Base-by-base conservation (phyloP, 169 alveolate species). In the Plasmodium gonderi region DNA sequence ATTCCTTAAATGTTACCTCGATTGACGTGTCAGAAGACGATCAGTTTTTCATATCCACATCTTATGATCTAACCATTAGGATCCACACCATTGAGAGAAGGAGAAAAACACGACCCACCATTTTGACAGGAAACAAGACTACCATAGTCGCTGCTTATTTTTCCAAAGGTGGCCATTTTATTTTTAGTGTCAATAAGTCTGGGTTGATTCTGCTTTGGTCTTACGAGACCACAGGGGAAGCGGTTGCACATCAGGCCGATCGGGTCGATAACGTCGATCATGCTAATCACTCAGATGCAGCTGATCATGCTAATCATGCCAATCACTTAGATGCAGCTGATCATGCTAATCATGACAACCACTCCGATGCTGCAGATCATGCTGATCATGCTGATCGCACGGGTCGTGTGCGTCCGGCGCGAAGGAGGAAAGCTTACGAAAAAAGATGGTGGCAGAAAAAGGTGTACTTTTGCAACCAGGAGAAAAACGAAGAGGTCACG, bases 131-230 rank as follows among this genome's bases (percentile, higher is more conserved):
- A 7, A 97, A 96, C 87, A 92, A 97, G 36, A 94, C 95, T 23
- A 94, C 98, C 31, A 97, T 97, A 0, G 94, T 92, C 42, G 96
- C 96, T 14, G 97, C 98, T 3, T 97, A 93, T 42, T 97, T 96
- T 75, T 90, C 98, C 20, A 91, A 90, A 42, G 95, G 94, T 29
- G 90, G 94, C 96, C 80, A 95, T 5, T 92, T 96, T 14, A 97
- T 97, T 74, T 97, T 93, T 75, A 93, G 97, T 26, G 95, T 97
- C 29, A 95, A 97, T 31, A 92, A 94, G 40, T 98, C 97, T 60
- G 98, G 98, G 4, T 96, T 97, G 3, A 94, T 97, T 33, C 95
- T 97, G 60, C 76, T 95, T 11, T 97, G 98, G 98, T 95, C 94
- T 42, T 69, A 31, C 36, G 91, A 79, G 6, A 72, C 79, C 65